phyloP scores from a whole-genome alignment of 225 moss, liverwort and hornwort species.

The Pseudoscleropodium purum region DNA sequence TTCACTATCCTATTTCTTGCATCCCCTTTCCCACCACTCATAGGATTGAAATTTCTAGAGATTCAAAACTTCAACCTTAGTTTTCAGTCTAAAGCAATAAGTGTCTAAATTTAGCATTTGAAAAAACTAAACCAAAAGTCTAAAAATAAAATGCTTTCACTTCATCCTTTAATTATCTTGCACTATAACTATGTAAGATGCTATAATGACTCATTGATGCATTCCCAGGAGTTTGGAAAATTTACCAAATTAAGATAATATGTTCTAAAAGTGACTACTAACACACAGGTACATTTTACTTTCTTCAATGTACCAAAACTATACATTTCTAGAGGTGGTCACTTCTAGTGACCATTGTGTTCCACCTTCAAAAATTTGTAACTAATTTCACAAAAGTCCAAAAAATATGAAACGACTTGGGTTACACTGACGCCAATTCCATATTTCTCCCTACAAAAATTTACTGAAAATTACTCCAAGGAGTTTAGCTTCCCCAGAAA shows the following conservation, averaged over 20 bases:
- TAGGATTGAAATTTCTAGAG: background rate
- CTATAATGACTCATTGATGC: background rate
- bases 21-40: background rate
- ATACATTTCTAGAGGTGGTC: accelerated
- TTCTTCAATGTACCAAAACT: too few relatives aligned
- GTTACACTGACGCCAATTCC: background rate
- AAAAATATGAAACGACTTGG: background rate
- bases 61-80: background rate
- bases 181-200: background rate
- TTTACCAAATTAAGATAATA: background rate
- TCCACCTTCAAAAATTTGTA: background rate
- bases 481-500: too few relatives aligned
- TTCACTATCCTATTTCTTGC: accelerated
- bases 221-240: too few relatives aligned
- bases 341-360: background rate
- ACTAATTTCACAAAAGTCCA: background rate
- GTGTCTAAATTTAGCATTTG: background rate
- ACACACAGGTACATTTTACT: accelerated
- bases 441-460: too few relatives aligned
- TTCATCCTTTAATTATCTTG: background rate
- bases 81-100: too few relatives aligned
- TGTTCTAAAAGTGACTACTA: accelerated
- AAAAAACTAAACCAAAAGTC: background rate
- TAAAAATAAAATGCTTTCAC: background rate
- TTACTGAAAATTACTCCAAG: too few relatives aligned